phyloP scores from a whole-genome alignment of 2,329 filamentous ascomycete genomes.

The Colletotrichum tofieldiae region DNA sequence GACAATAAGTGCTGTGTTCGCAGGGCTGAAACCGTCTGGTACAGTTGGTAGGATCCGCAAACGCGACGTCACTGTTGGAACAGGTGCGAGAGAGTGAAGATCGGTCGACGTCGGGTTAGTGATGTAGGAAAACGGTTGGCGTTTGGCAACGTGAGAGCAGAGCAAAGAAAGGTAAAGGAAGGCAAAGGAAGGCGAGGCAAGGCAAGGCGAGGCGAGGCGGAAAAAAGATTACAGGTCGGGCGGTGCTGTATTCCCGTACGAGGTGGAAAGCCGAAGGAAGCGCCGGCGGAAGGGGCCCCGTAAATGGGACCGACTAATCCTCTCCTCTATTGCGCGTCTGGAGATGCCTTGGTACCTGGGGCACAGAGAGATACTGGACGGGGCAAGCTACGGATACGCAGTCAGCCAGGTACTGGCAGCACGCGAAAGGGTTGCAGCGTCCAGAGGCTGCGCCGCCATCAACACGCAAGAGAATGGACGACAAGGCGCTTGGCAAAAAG shows the following conservation, averaged over 20 bases:
- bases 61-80: slow-evolving; percentile 22
- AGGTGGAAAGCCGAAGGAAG: slow-evolving; percentile 17
- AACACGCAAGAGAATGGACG: slow-evolving; percentile 34
- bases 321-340: slow-evolving; percentile 12
- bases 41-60: background rate
- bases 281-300: slow-evolving; percentile 3
- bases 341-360: background rate
- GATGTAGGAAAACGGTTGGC: background rate
- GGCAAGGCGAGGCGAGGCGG: background rate
- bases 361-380: background rate
- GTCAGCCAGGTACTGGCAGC: background rate
- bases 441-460: slow-evolving; percentile 31
- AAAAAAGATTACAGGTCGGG: slow-evolving; percentile 6
- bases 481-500: slow-evolving; percentile 36
- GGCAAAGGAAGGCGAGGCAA: too few species aligned
- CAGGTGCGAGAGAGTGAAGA: background rate
- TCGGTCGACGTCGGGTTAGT: background rate
- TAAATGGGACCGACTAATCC: slow-evolving; percentile 5
- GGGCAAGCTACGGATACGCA: background rate
- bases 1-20: slow-evolving; percentile 4
- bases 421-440: slow-evolving; percentile 17
- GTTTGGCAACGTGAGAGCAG: background rate
- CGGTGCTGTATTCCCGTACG: slow-evolving; percentile 20
- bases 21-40: slow-evolving; percentile 36
- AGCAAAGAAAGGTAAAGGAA: background rate